Conservation (phyloP, 495 filamentous ascomycete genomes). For the Trichoderma orchidacearum region DNA sequence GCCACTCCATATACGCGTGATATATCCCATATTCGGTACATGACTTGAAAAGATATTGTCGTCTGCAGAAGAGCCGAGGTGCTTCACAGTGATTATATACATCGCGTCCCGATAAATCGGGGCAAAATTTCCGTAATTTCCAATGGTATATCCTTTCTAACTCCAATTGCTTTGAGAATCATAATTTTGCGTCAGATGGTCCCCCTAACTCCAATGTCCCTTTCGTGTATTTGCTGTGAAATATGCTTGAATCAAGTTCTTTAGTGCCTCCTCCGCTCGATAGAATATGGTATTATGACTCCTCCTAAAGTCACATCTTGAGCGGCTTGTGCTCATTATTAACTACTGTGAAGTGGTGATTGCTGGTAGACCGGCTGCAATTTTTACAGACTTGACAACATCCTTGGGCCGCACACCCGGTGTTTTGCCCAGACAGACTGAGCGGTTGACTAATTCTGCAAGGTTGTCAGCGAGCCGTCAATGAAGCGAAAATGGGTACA, state of each 20-base stretch:
- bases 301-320: not conserved
- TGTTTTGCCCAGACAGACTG: constrained; percentile 45
- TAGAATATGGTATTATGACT: not conserved
- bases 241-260: not conserved
- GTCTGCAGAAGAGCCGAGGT: not conserved
- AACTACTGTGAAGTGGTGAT: not conserved
- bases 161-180: not conserved
- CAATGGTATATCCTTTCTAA: not conserved
- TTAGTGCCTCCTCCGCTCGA: not conserved
- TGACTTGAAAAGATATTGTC: no score
- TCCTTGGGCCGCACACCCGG: constrained; percentile 47
- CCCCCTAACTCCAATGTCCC: no score
- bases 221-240: no score
- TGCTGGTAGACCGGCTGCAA: not conserved
- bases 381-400: constrained; percentile 34
- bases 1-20: no score
- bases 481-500: not conserved
- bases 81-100: not conserved
- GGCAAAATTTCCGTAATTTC: not conserved
- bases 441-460: constrained; percentile 14
- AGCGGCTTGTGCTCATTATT: not conserved
- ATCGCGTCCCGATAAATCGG: not conserved
- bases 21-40: no score
- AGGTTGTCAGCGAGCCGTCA: not conserved
- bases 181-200: no score